Percentiles rank a stretch among this genome's conserved stretches.
Conservation (phyloP, 2,329 filamentous ascomycete genomes). For the Endoconidiophora polonica region DNA sequence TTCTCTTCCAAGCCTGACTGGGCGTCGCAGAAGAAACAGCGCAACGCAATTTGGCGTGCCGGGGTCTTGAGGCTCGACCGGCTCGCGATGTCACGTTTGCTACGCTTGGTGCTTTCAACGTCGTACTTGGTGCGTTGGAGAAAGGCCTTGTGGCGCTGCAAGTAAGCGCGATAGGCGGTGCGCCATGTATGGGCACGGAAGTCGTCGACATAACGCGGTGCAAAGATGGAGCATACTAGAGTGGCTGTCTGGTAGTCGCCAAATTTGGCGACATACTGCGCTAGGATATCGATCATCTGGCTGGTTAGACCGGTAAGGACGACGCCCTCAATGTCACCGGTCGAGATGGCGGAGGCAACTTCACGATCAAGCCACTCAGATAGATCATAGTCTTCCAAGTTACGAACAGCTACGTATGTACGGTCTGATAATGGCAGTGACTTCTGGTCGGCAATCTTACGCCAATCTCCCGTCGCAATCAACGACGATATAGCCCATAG, state of each 20-base stretch:
- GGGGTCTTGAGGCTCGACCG: constrained; percentile 45
- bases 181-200: constrained; percentile 60
- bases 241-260: constrained; percentile 66
- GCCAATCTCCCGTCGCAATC: constrained; percentile 63
- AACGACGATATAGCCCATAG: constrained; percentile 64
- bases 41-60: constrained; percentile 53
- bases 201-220: constrained; percentile 62
- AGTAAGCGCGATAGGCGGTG: constrained; percentile 51
- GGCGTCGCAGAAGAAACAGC: constrained; percentile 61
- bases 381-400: constrained; percentile 44
- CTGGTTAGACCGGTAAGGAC: constrained; percentile 64
- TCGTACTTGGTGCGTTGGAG: constrained; percentile 63
- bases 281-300: constrained; percentile 55
- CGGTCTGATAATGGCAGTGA: constrained; percentile 62
- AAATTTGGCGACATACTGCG: constrained; percentile 58
- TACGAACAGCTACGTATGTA: constrained; percentile 53
- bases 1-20: constrained; percentile 25
- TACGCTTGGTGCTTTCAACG: constrained; percentile 55
- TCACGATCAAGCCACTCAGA: constrained; percentile 52
- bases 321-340: constrained; percentile 52
- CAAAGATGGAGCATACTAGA: constrained; percentile 55
- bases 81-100: constrained; percentile 40
- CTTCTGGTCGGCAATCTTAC: constrained; percentile 52
- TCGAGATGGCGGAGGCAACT: constrained; percentile 37
- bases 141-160: constrained; percentile 57